Conservation (phyloP, 306 rosid species). For the Medicago ruthenica region DNA sequence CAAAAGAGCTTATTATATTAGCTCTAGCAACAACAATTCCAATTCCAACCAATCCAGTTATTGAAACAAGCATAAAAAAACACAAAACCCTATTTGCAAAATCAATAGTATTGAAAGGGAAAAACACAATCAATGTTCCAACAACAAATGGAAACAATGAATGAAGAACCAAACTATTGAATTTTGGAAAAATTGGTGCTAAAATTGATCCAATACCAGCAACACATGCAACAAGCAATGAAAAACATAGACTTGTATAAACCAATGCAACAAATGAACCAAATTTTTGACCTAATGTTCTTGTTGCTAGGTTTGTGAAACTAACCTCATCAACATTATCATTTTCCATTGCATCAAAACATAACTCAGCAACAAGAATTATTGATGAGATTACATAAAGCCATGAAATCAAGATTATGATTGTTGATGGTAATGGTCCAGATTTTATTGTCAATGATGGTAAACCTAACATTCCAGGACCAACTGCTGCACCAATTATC, state of each 20-base stretch:
- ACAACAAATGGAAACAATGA: slow-evolving; percentile 52
- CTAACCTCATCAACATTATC: slow-evolving; percentile 61
- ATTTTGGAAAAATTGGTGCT: slow-evolving; percentile 40
- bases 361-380: slow-evolving; percentile 62
- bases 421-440: slow-evolving; percentile 63
- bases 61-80: slow-evolving; percentile 58
- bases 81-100: slow-evolving; percentile 54
- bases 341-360: slow-evolving; percentile 62
- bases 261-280: slow-evolving; percentile 61
- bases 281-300: slow-evolving; percentile 46
- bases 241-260: slow-evolving; percentile 52
- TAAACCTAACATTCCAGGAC: slow-evolving; percentile 65
- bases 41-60: slow-evolving; percentile 55
- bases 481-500: slow-evolving; percentile 60
- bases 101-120: slow-evolving; percentile 60
- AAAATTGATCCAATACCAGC: slow-evolving; percentile 63
- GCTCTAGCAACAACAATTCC: slow-evolving; percentile 52
- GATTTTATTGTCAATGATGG: slow-evolving; percentile 58
- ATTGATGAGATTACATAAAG: slow-evolving; percentile 65
- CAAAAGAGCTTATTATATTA: slow-evolving; percentile 53
- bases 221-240: slow-evolving; percentile 64
- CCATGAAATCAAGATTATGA: slow-evolving; percentile 58
- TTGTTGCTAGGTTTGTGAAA: slow-evolving; percentile 59
- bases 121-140: slow-evolving; percentile 45
- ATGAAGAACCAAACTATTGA: slow-evolving; percentile 41